Evolutionary conservation across 169 alveolate genomes (phyloP), one percentile per base, ranked within the genome.

Genomic region (Plasmodium relictum): DNA sequence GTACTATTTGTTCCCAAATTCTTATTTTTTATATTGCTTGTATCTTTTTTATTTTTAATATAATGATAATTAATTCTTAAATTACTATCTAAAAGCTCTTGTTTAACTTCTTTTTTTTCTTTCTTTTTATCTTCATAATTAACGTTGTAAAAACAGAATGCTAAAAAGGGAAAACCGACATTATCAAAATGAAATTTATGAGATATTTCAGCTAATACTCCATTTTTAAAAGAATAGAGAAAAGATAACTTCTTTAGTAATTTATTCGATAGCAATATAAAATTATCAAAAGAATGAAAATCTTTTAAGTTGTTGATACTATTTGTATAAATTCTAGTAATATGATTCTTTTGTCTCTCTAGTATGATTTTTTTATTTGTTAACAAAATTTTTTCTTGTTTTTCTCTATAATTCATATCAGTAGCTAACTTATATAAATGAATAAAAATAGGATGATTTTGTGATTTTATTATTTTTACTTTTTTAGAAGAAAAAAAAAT

Each of bases 391-490:
- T 83, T 83, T 66, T 68, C 74, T 54, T 83, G 91, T 59, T 68
- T 56, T 45, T 83, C 66, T 68, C 91, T 61, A 83, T 83, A 83
- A n/a, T 37, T 83, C 39, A 5, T 45, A 58, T 83, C 72, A 10
- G 85, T 83, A 16, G 91, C 91, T 83, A 83, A 50, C 45, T 83
- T 83, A 62, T 83, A 83, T 71, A 83, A 45, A 71, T 83, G 91
- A 16, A 83, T 83, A 68, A 68, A 83, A 68, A 83, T 68, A 22
- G 91, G 91, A 61, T 83, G 91, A 2, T 83, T 83, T 68, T 83
- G 91, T 7, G 91, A 83, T 45, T 83, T 83, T 18, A 83, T 83
- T 83, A 83, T 83, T 83, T 83, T 83, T 31, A 83, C 91, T 61
- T 83, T 83, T 68, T 83, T 83, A 0, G 91, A 83, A 10, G 91